Base-by-base conservation (phyloP, 768 basidiomycete species). In the Clavaria fumosa region DNA sequence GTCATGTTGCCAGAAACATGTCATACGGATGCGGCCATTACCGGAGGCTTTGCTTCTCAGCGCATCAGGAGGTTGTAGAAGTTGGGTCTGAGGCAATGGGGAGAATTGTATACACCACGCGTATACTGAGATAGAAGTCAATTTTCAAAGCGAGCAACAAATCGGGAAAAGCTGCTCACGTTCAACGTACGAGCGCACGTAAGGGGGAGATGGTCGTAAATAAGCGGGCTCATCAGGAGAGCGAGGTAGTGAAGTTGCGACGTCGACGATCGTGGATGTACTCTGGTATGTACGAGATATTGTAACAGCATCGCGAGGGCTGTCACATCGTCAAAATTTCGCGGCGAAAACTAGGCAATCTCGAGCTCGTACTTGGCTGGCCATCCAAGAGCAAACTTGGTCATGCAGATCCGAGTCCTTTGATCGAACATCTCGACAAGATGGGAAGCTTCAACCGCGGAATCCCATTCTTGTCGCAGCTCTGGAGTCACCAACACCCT, bases 1-100 rank as follows among this genome's bases (percentile, higher is more conserved):
- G 59, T 95, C 85, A 53, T 93, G 90, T 52, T 91, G 85, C 84
- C 86, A 93, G 52, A 93, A 90, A 51, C 85, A 91, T 1, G 84
- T 89, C 43, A 91, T 72, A 24, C 85, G 77, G 19, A 88, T 52
- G 43, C 69, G 62, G 30, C 59, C 63, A 37, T 50, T 48, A 7
- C 44, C 31, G 6, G 47, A 43, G 17, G 32, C 50, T 44, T 55
- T 69, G 50, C 50, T 65, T 50, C 49, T 61, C 45, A 51, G 37
- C 31, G 45, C 37, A 44, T 52, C 53, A 26, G 47, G 46, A 4
- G 57, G 50, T 12, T 39, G 38, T 2, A 46, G 32, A 20, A 50
- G 41, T 21, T 57, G 47, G 2, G 54, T 47, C 35, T 56, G 49
- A 38, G 51, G 61, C 3, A 58, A 54, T 40, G 63, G 58, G 24